phyloP scores from a whole-genome alignment of 352 stramenopile species.

The Lagenidium giganteum region DNA sequence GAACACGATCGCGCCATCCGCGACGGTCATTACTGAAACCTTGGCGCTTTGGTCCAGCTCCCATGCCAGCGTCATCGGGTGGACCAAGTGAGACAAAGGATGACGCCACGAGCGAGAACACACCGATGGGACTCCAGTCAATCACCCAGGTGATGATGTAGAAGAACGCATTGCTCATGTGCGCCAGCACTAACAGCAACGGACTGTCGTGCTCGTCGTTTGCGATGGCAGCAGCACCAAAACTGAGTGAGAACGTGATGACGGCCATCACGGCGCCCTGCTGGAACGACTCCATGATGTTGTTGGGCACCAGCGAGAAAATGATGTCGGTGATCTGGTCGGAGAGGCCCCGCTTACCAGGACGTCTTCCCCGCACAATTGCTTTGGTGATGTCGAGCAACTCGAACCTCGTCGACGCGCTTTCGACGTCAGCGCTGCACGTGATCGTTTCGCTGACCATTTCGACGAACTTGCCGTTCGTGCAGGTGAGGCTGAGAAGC shows the following conservation, averaged over 20 bases:
- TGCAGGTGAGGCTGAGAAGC: constrained; percentile 24
- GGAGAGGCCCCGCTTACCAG: constrained; percentile 17
- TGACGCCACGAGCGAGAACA: constrained; percentile 44
- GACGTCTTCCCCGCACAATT: constrained; percentile 14
- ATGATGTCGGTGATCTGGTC: constrained; percentile 37
- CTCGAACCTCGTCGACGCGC: constrained; percentile 18
- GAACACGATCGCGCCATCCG: too few species aligned
- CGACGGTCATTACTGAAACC: too few species aligned
- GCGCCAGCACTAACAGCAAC: constrained; percentile 32
- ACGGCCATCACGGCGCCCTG: constrained; percentile 34
- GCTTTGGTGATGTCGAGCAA: constrained; percentile 23
- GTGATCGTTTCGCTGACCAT: constrained; percentile 19
- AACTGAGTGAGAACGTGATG: constrained; percentile 36
- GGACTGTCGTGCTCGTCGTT: constrained; percentile 35
- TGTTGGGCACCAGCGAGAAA: constrained; percentile 29
- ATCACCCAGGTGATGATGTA: constrained; percentile 36
- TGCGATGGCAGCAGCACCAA: constrained; percentile 34
- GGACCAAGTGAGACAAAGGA: constrained; percentile 29
- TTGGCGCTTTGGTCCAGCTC: too few species aligned
- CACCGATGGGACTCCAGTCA: constrained; percentile 40
- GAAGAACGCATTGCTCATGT: constrained; percentile 53
- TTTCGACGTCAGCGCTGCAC: constrained; percentile 13
- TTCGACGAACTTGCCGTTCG: constrained; percentile 25
- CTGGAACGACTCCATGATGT: constrained; percentile 39
- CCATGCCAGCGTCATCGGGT: constrained; percentile 21